Evolutionary conservation across 2,329 filamentous ascomycete genomes (phyloP).

Genomic region (Ophiostoma novo-ulmi): DNA sequence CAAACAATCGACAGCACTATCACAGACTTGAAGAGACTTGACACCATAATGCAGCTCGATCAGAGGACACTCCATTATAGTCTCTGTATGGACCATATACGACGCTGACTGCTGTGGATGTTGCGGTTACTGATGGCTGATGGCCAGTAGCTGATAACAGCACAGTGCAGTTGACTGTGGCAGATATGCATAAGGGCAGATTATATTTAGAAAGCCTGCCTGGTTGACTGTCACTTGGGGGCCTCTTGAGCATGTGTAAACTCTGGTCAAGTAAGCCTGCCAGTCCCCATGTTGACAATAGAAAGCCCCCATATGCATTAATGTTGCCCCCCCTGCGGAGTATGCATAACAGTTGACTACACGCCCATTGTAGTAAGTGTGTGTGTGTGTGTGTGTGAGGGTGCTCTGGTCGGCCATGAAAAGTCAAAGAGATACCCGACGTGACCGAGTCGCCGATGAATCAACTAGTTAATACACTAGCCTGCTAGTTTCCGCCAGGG

Average conservation of each 20-base stretch:
- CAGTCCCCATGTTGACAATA: not conserved
- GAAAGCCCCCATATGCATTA: not conserved
- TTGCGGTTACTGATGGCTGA: not conserved
- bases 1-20: not conserved
- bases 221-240: not conserved
- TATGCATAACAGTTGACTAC: not conserved
- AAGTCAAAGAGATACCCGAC: not conserved
- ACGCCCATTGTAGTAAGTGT: too few species aligned
- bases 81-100: not conserved
- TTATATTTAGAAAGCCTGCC: not conserved
- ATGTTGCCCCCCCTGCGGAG: not conserved
- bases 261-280: not conserved
- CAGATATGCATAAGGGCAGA: not conserved
- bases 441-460: not conserved
- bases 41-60: not conserved
- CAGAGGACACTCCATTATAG: not conserved
- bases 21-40: not conserved
- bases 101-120: not conserved
- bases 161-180: not conserved
- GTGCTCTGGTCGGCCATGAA: not conserved
- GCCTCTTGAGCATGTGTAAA: not conserved
- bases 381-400: too few species aligned
- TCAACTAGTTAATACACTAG: not conserved
- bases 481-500: not conserved
- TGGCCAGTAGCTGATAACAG: not conserved